Conservation (phyloP, 345 rosid genomes). For the Cochlearia excelsa region DNA sequence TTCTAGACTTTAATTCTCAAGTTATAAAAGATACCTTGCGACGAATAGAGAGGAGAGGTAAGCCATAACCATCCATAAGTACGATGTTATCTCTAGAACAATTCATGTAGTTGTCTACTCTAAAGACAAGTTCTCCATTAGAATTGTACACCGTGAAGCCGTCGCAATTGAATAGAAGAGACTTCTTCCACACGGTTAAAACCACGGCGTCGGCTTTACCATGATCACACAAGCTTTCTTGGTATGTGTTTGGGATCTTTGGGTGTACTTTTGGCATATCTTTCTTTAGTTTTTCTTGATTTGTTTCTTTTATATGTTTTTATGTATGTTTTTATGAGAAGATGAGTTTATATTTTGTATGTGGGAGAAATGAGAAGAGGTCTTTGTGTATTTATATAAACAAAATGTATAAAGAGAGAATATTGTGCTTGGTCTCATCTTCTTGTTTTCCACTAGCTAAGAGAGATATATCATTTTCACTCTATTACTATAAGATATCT, state of each 20-base stretch:
- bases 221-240: constrained; percentile 12
- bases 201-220: constrained; percentile 31
- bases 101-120: constrained; percentile 86
- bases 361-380: constrained; percentile 26
- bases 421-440: constrained; percentile 33
- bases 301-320: background rate
- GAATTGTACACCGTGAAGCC: constrained; percentile 88
- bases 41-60: constrained; percentile 88
- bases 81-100: constrained; percentile 53
- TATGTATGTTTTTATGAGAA: constrained; percentile 5
- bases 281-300: background rate
- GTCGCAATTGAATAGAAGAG: constrained; percentile 84
- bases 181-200: constrained; percentile 90
- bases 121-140: constrained; percentile 65
- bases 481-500: constrained; percentile 36
- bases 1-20: background rate
- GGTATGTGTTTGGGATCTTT: constrained; percentile 28
- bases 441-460: constrained; percentile 32
- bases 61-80: constrained; percentile 88
- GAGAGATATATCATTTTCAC: constrained; percentile 26
- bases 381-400: constrained; percentile 24
- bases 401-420: constrained; percentile 27
- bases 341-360: constrained; percentile 26
- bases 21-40: constrained; percentile 58
- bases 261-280: constrained; percentile 82